Base-by-base conservation (phyloP, 2,329 filamentous ascomycete species). In the Pseudogymnoascus sp. region DNA sequence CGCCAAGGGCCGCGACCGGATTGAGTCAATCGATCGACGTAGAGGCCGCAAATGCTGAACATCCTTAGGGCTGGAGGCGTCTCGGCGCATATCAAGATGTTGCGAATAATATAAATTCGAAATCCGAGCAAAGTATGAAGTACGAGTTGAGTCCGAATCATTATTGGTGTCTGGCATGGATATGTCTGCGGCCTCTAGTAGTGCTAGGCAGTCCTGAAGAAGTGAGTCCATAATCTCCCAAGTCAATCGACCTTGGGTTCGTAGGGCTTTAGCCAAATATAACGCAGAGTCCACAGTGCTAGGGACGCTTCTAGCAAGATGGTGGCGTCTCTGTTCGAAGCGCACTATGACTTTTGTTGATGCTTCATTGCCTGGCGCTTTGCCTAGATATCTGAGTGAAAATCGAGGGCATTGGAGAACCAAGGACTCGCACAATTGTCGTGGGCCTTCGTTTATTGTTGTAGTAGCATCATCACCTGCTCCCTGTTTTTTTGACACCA, bases 21-120 rank as follows among this genome's bases (percentile, higher is more conserved):
- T 77, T 38, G 82, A 78, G 49, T 89, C 84, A 58, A 89, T 81
- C 0, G 87, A 88, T 62, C 84, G 81, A 62, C 82, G 82, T 58
- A 91, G 77, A 11, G 85, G 80, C 59, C 82, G 80, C 12, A 88
- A 72, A 1, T 81, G 76, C 16, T 75, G 72, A 5, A 70, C 66
- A 58, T 80, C 77, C n/a, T 76, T 75, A 0, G 72, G 66, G 30
- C 77, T 77, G 3, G 75, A 74, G 0, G 74, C 67, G 23, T 76
- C 73, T 59, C 82, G 82, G 12, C 79, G 75, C 64, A 84, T 71
- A 49, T 79, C 76, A 16, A 82, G 74, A 69, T 85, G 84, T 58
- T 83, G 78, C n/a, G 84, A 78, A 71, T 87, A 91, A 70, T 90
- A 90, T 2, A 89, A 78, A 67, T 88, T 87, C 0, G 88, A 91